Percentiles rank a stretch among this genome's conserved stretches.
Evolutionary conservation across 1,284 basidiomycete genomes (phyloP).

Genomic region (Trametes sp.): DNA sequence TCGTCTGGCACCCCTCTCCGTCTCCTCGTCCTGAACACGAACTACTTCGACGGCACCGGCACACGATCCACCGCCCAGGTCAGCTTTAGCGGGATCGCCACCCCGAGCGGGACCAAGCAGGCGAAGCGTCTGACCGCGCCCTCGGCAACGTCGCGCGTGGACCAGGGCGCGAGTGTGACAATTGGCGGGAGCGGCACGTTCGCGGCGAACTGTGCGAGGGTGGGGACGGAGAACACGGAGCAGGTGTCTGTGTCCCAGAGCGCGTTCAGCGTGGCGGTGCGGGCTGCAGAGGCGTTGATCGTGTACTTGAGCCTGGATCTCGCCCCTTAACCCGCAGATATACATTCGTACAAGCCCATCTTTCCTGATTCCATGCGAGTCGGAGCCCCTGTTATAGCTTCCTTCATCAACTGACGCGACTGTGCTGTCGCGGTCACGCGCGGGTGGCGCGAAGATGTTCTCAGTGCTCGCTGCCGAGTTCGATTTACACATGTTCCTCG

Average conservation of each 20-base stretch:
- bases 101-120: constrained; percentile 32
- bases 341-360: too few relatives aligned
- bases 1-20: constrained; percentile 40
- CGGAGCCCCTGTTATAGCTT: too few relatives aligned
- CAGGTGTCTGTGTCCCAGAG: constrained; percentile 39
- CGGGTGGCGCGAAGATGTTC: too few relatives aligned
- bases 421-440: too few relatives aligned
- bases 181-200: constrained; percentile 48
- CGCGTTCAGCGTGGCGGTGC: constrained; percentile 42
- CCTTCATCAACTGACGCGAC: too few relatives aligned
- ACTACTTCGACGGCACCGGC: constrained; percentile 47
- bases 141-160: constrained; percentile 43
- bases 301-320: too few relatives aligned
- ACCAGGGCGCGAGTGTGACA: constrained; percentile 47
- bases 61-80: constrained; percentile 42
- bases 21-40: constrained; percentile 48
- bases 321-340: too few relatives aligned
- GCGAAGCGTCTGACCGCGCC: constrained; percentile 49
- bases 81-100: constrained; percentile 42
- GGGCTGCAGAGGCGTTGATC: constrained; percentile 50
- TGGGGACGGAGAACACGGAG: constrained; percentile 44
- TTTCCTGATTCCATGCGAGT: too few relatives aligned
- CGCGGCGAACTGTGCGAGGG: constrained; percentile 35
- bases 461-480: too few relatives aligned
- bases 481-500: too few relatives aligned